Base-by-base conservation (phyloP, 441 rosid genomes). In the Pelargonium cotyledonis region DNA sequence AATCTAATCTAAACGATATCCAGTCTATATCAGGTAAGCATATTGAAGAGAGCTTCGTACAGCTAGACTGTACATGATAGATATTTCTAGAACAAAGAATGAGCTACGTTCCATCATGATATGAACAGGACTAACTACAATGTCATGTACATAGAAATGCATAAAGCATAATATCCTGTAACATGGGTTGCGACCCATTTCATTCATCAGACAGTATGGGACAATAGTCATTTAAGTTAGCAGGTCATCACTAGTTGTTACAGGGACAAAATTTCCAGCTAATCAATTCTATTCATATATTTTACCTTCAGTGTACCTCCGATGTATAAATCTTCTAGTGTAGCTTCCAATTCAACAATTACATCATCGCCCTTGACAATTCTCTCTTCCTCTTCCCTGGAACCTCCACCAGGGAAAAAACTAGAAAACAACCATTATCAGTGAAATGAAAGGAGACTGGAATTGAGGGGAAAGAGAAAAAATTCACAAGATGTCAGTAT, bases 281-380 rank as follows among this genome's bases (percentile, higher is more conserved):
- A 7, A 51, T 51, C 58, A 64, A 43, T 69, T 21, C 9, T 11
- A 70, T 35, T 16, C 1, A 23, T 18, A 10, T 66, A n/a, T 38
- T 72, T 80, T 77, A 95, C 99, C 89, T 95, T 90, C 67, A 92
- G 72, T 3, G 97, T 80, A 65, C 98, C 97, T 67, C 99, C 98
- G 92, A 88, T 91, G 83, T 91, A 95, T 66, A 95, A 75, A 82
- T 95, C 97, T 83, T 95, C 98, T 11, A 95, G 81, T 40, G 95
- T 77, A 1, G 97, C 99, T 43, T 92, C 96, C 77, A 95, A 79
- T 65, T 92, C 99, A 65, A 95, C 92, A 81, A 92, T 80, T 53
- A 95, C 93, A 72, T 95, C 98, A 81, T 95, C 98, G 35, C 98
- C 99, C 80, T 86, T 95, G 44, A 73, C 82, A 64, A 90, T 79